Evolutionary conservation across 495 filamentous ascomycete species (phyloP).

Genomic region (Penicillium cinerascens): DNA sequence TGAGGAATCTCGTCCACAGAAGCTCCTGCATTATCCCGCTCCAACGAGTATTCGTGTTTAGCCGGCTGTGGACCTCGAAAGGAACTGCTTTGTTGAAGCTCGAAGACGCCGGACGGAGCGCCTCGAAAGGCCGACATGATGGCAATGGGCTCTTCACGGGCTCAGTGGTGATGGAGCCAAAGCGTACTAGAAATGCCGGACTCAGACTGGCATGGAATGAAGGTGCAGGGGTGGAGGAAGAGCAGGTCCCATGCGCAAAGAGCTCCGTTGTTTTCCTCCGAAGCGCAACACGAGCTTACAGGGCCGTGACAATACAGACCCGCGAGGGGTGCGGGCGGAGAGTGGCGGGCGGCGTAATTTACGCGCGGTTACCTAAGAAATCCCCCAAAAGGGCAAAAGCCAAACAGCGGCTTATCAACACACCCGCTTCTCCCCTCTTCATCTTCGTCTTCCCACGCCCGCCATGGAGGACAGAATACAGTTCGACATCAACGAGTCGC

Average conservation of each 20-base stretch:
- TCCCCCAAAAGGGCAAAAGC: constrained; percentile 26
- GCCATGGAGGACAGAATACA: constrained; percentile 71
- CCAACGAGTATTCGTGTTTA: constrained; percentile 19
- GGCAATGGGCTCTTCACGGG: neutral
- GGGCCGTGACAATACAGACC: constrained; percentile 1
- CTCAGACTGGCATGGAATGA: neutral
- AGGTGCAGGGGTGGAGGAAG: neutral
- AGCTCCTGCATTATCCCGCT: constrained; percentile 29
- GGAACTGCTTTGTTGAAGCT: constrained; percentile 18
- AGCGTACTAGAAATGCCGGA: neutral
- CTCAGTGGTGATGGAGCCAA: neutral
- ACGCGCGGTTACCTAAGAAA: constrained; percentile 11
- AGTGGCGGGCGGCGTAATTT: constrained; percentile 5
- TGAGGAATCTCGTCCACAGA: constrained; percentile 23
- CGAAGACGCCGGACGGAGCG: constrained; percentile 24
- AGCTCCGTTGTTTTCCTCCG: constrained; percentile 19
- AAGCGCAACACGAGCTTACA: constrained; percentile 8
- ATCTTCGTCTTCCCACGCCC: constrained; percentile 14
- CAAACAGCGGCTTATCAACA: constrained; percentile 30
- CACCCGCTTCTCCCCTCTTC: constrained; percentile 15
- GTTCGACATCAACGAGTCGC: constrained; percentile 93
- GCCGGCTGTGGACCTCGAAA: constrained; percentile 9
- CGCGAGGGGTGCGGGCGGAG: neutral
- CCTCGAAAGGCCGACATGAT: constrained; percentile 30
- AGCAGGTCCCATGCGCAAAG: neutral